Evolutionary conservation across 1,139 yeast genomes (phyloP).

Genomic region (Debaryomycetaceae sp.): DNA sequence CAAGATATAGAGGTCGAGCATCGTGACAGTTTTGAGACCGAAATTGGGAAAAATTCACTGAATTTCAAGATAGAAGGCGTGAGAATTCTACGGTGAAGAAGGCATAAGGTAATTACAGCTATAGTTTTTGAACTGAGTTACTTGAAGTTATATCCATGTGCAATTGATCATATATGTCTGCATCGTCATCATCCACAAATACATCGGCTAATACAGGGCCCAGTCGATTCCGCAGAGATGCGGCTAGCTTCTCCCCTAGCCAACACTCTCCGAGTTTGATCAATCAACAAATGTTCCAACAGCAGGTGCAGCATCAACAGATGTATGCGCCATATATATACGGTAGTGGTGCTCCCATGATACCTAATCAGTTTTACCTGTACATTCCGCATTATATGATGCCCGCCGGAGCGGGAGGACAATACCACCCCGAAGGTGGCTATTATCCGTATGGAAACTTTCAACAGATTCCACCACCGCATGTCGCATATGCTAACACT

Average conservation of each 20-base stretch:
- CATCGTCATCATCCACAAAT: constrained; percentile 17
- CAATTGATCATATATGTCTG: constrained; percentile 12
- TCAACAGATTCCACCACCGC: constrained; percentile 5
- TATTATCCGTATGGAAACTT: constrained; percentile 3
- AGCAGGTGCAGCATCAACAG: constrained; percentile 14
- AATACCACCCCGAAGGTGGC: constrained; percentile 5
- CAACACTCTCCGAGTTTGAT: constrained; percentile 14
- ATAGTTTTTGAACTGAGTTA: not conserved
- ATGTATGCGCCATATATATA: constrained; percentile 21
- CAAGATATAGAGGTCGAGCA: too few species aligned
- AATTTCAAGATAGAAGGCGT: not conserved
- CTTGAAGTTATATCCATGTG: constrained; percentile 6
- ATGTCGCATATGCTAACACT: constrained; percentile 2
- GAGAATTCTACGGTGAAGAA: not conserved
- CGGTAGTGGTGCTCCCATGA: constrained; percentile 12
- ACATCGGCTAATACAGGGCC: constrained; percentile 26
- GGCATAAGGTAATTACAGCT: not conserved
- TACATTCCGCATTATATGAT: constrained; percentile 14
- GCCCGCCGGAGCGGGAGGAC: constrained; percentile 9
- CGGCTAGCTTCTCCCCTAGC: constrained; percentile 39
- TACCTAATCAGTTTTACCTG: constrained; percentile 13
- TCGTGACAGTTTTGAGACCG: too few species aligned
- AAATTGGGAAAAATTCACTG: too few species aligned
- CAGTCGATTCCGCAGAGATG: constrained; percentile 42
- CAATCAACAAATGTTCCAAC: constrained; percentile 16